Evolutionary conservation across 306 rosid genomes (phyloP), one percentile per base, ranked within the genome.

Genomic region (Glycine tomentella): DNA sequence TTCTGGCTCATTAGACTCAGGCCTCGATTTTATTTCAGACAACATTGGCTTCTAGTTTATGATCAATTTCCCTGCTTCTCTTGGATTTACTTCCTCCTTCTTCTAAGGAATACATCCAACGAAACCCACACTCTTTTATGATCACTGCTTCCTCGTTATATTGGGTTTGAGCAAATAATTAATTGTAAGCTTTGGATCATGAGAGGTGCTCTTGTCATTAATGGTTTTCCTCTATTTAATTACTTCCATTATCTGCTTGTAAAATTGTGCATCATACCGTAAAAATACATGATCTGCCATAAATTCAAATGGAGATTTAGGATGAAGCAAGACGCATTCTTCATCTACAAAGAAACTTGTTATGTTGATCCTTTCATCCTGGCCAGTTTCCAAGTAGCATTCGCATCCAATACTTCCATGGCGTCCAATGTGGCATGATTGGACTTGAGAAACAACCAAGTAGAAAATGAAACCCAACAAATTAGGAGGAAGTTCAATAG

Each of bases 181-280:
- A 58, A 51, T 67, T 74, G 72, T 3, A 0, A 84, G 20, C 34
- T 51, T 74, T 42, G 84, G 10, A 20, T 65, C n/a, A 34, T 20
- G n/a, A 72, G n/a, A 17, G 5, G 12, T 36, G 6, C 15, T 36
- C 13, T 0, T 40, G 67, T 40, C 55, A 31, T 46, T n/a, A 58
- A 0, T 20, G 34, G 36, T 3, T 16, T 58, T 74, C 33, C 55
- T 44, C 16, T 25, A 17, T 49, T 33, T 31, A 6, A 63, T n/a
- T 38, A 5, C 7, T 38, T 38, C 7, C 6, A 38, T 38, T 31
- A 76, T 49, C 17, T 49, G 16, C 72, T 48, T 34, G 5, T 62
- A 76, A 36, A 36, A 49, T 62, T 62, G 16, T 14, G 7, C 49
- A 63, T 76, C 80, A 45, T 74, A 55, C 84, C 84, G 74, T 44